Conservation (phyloP, 306 rosid species). For the Begonia peltatifolia region DNA sequence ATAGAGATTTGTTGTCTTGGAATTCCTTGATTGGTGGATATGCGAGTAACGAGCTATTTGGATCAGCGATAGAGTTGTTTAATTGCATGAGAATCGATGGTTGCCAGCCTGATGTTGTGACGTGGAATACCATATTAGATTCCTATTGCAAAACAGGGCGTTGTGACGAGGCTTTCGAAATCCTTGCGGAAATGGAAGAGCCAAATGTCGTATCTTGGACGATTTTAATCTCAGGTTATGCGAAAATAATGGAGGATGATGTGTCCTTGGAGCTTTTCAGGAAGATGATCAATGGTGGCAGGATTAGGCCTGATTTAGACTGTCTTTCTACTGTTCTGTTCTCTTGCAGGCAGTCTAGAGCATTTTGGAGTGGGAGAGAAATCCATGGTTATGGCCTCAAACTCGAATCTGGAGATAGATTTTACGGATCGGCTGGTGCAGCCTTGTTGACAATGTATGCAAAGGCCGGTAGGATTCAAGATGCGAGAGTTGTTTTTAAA, state of each 20-base stretch:
- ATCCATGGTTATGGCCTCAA: constrained; percentile 32
- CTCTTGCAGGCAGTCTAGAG: constrained; percentile 22
- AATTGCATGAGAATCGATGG: constrained; percentile 15
- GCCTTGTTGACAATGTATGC: constrained; percentile 36
- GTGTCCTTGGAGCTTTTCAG: constrained; percentile 23
- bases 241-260: constrained; percentile 18
- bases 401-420: constrained; percentile 9
- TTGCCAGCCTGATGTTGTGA: constrained; percentile 28
- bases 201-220: constrained; percentile 44
- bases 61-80: constrained; percentile 17
- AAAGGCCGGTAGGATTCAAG: constrained; percentile 10
- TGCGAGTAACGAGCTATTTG: constrained; percentile 20
- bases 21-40: constrained; percentile 33
- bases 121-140: constrained; percentile 33
- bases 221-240: constrained; percentile 25
- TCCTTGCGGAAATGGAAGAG: constrained; percentile 20
- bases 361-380: constrained; percentile 24
- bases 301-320: constrained; percentile 26
- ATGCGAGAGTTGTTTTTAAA: constrained; percentile 17
- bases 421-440: constrained; percentile 35
- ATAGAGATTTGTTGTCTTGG: constrained; percentile 29
- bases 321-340: constrained; percentile 32
- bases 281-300: constrained; percentile 19
- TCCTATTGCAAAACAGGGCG: constrained; percentile 27
- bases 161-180: constrained; percentile 15